A percentile compares a stretch with the other conserved stretches of the same genome.
phyloP scores from a whole-genome alignment of 2,329 filamentous ascomycete species.

The Stachybotrys echinatus region DNA sequence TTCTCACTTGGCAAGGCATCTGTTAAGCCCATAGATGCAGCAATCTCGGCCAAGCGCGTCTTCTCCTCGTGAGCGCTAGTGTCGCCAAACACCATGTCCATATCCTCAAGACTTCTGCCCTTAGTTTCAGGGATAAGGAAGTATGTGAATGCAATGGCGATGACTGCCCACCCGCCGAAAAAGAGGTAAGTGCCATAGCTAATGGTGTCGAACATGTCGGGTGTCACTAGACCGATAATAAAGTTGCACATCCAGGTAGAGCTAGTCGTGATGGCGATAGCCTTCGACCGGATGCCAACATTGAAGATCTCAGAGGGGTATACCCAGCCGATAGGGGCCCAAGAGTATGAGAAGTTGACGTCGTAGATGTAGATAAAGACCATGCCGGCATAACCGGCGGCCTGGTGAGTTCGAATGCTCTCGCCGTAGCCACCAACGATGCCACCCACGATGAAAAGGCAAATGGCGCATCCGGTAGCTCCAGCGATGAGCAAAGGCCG shows the following conservation, averaged over 20 bases:
- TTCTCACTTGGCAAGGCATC: neutral
- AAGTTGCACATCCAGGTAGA: conserved; percentile 35
- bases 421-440: conserved; percentile 29
- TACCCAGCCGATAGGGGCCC: conserved; percentile 60
- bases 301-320: conserved; percentile 61
- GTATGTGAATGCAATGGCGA: conserved; percentile 44
- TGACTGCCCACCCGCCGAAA: conserved; percentile 49
- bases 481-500: conserved; percentile 60
- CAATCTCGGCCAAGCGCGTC: neutral
- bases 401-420: conserved; percentile 25
- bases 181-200: conserved; percentile 52
- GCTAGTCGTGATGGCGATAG: conserved; percentile 26
- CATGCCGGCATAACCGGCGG: conserved; percentile 51
- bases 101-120: conserved; percentile 29
- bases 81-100: conserved; percentile 8
- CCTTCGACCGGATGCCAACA: conserved; percentile 52
- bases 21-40: neutral
- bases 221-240: conserved; percentile 27
- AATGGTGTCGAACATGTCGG: conserved; percentile 46
- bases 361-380: conserved; percentile 61
- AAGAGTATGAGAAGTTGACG: conserved; percentile 57
- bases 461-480: conserved; percentile 58
- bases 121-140: conserved; percentile 55
- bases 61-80: conserved; percentile 21
- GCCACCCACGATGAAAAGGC: conserved; percentile 46